Evolutionary conservation across 495 filamentous ascomycete genomes (phyloP), one percentile per base, ranked within the genome.

Genomic region (Podospora australis): DNA sequence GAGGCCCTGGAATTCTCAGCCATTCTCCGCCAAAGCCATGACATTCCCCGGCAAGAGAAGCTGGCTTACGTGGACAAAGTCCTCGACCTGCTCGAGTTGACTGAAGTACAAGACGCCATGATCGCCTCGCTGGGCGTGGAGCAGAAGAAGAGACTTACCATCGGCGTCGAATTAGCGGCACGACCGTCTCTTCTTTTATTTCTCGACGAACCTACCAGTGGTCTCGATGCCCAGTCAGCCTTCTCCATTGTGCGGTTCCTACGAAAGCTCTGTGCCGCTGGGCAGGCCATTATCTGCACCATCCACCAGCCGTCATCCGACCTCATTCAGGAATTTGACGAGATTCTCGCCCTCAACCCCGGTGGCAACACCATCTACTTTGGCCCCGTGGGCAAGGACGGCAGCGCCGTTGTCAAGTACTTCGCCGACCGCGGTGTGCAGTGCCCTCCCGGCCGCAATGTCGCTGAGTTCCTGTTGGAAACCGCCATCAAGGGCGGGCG

Each of bases 111-210:
- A 7, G 87, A 95, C 52, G 87, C 89, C 10, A 76, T 95, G 44
- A 84, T 95, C 34, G 83, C 84, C 54, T 80, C 88, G 13, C 79
- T 87, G 0, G 87, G 87, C 10, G 72, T 79, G 0, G 75, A 79
- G 53, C 59, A 80, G 53, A 66, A 70, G 66, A 69, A 87, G 75
- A 48, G 85, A 20, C 53, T 95, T 2, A 96, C 90, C 2, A 96
- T 97, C 47, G 90, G 86, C 46, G 91, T 97, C 4, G 91, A 97
- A 60, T 69, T 97, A 1, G 90, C 87, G 2, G 88, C 90, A 4
- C 90, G 90, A 58, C 91, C 90, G 0, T 82, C 79, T 19, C 71
- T 90, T 0, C 55, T 88, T 4, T 76, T 90, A 49, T 90, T 90
- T 62, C 65, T 90, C 24, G 86, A 90, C 56, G 85, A 90, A 54